Conservation (phyloP, 306 rosid genomes). For the Inga oerstediana region DNA sequence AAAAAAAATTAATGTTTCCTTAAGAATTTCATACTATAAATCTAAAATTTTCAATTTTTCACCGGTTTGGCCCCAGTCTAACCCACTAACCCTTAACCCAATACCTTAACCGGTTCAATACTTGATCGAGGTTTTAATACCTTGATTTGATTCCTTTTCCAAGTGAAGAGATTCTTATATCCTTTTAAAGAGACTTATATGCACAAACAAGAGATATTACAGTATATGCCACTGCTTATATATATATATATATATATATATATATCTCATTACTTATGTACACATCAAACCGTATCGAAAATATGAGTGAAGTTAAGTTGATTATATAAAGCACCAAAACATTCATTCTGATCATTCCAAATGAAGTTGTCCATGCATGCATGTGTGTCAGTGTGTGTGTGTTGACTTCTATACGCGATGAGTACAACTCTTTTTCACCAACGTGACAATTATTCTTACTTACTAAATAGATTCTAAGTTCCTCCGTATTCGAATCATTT, state of each 20-base stretch:
- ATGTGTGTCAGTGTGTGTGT: too few relatives aligned
- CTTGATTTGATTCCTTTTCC: not conserved
- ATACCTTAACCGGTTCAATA: too few relatives aligned
- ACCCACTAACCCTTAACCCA: too few relatives aligned
- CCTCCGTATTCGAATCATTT: not conserved
- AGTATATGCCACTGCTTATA: not conserved
- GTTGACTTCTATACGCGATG: not conserved
- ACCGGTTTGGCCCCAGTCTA: too few relatives aligned
- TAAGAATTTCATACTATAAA: too few relatives aligned
- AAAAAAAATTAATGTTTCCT: too few relatives aligned
- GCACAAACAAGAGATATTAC: not conserved
- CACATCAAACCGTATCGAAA: not conserved
- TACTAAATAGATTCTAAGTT: not conserved
- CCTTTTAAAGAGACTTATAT: not conserved
- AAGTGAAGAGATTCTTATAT: not conserved
- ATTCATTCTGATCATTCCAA: not conserved
- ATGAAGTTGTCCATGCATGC: not conserved
- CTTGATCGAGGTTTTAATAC: too few relatives aligned
- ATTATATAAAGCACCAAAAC: not conserved
- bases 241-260: too few relatives aligned
- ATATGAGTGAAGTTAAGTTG: not conserved
- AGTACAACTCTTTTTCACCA: not conserved
- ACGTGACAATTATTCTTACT: not conserved
- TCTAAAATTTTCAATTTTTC: too few relatives aligned
- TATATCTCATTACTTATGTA: too few relatives aligned